Conservation (phyloP, 345 rosid genomes). For the Boechera divaricarpa region DNA sequence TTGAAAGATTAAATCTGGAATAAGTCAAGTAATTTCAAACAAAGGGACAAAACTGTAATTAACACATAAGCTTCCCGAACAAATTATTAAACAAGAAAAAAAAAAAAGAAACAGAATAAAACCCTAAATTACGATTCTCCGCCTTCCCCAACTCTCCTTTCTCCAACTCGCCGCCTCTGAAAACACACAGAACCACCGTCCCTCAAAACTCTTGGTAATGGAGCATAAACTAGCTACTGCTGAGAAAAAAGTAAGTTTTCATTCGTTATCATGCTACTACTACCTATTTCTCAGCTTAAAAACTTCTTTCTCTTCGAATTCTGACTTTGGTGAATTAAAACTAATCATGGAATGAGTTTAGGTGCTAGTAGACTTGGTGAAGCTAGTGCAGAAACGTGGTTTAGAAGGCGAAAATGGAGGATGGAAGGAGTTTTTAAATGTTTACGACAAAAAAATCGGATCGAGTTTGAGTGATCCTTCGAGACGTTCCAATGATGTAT, state of each 20-base stretch:
- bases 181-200: slow-evolving; percentile 23
- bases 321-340: background rate
- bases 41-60: slow-evolving; percentile 25
- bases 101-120: slow-evolving; percentile 19
- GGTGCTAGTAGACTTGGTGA: slow-evolving; percentile 77
- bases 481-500: slow-evolving; percentile 57
- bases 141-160: slow-evolving; percentile 1
- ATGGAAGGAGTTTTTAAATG: slow-evolving; percentile 77
- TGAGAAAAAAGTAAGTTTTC: slow-evolving; percentile 44
- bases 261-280: background rate
- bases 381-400: slow-evolving; percentile 61
- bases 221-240: slow-evolving; percentile 52
- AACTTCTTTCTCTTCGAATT: background rate
- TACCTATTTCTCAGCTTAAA: background rate
- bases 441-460: slow-evolving; percentile 60
- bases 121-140: slow-evolving; percentile 32
- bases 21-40: background rate
- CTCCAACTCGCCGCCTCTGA: slow-evolving; percentile 33
- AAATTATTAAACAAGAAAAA: background rate
- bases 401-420: slow-evolving; percentile 60
- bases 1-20: background rate
- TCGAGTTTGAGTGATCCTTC: slow-evolving; percentile 74
- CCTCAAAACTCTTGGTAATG: slow-evolving; percentile 32
- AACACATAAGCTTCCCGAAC: background rate
- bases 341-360: slow-evolving; percentile 20